These are phyloP conservation scores for Pueraria montana DNA, from an alignment of 306 rosid species.

Conservation along the genomic window DNA sequence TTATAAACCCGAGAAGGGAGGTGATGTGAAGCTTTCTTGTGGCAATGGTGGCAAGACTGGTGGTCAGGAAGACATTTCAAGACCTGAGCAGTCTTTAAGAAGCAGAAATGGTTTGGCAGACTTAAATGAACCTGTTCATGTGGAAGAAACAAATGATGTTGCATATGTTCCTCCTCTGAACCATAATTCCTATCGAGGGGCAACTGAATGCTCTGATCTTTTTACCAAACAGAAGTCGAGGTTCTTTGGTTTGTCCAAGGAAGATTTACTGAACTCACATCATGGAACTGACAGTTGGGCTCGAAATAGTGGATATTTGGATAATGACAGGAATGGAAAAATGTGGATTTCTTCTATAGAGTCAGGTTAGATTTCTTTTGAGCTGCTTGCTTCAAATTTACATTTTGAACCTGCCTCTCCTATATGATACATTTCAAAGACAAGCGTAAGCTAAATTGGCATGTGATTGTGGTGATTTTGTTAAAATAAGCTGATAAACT, in stretches of 20 bases:
- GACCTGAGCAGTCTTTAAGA: conserved; percentile 57
- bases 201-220: conserved; percentile 58
- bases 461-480: neutral
- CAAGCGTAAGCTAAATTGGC: neutral
- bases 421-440: neutral
- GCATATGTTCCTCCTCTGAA: conserved; percentile 50
- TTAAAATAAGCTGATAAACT: neutral
- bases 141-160: conserved; percentile 74
- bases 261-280: conserved; percentile 56
- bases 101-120: conserved; percentile 77
- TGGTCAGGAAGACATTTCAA: conserved; percentile 59
- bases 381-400: conserved; percentile 36
- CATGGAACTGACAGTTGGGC: conserved; percentile 54
- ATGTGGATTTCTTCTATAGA: conserved; percentile 67
- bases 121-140: conserved; percentile 81
- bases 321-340: conserved; percentile 59
- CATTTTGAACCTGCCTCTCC: conserved; percentile 8
- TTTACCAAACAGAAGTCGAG: conserved; percentile 60
- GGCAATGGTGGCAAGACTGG: conserved; percentile 58
- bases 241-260: conserved; percentile 62
- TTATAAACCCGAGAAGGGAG: conserved; percentile 50
- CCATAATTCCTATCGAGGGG: conserved; percentile 53
- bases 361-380: conserved; percentile 68
- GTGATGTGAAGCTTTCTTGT: conserved; percentile 50
- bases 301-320: conserved; percentile 58